A percentile compares a stretch with the other conserved stretches of the same genome.
Conservation (phyloP, 306 rosid species). For the Bauhinia variegata region DNA sequence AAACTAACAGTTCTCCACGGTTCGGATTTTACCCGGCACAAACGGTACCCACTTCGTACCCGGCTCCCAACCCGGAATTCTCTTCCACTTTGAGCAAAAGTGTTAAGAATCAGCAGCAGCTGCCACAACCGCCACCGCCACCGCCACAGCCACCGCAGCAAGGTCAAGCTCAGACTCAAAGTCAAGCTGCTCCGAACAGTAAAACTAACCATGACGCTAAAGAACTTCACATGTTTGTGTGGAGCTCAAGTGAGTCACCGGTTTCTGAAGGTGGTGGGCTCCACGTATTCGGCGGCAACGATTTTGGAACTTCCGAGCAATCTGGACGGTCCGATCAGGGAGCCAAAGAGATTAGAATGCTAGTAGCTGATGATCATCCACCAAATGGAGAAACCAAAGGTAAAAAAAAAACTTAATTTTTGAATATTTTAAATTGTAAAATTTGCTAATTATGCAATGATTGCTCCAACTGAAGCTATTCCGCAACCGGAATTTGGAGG, state of each 20-base stretch:
- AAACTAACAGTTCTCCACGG: slow-evolving; percentile 45
- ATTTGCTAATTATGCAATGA: slow-evolving; percentile 4
- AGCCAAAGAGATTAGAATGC: slow-evolving; percentile 94
- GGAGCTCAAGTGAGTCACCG: slow-evolving; percentile 88
- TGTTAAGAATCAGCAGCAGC: slow-evolving; percentile 43
- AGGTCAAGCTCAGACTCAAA: slow-evolving; percentile 25
- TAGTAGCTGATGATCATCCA: slow-evolving; percentile 77
- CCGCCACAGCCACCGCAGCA: slow-evolving; percentile 26
- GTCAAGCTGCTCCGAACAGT: slow-evolving; percentile 2
- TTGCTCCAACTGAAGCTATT: slow-evolving; percentile 34
- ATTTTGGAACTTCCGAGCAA: slow-evolving; percentile 67
- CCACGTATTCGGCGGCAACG: slow-evolving; percentile 71
- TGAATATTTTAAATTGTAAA: no score
- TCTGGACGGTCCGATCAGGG: slow-evolving; percentile 91
- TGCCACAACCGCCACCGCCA: slow-evolving; percentile 38
- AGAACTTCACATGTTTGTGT: slow-evolving; percentile 93
- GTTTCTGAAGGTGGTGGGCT: slow-evolving; percentile 80
- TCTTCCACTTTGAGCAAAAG: slow-evolving; percentile 53
- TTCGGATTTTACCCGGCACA: slow-evolving; percentile 73
- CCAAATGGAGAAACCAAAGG: slow-evolving; percentile 80
- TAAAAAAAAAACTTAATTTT: slow-evolving; percentile 12
- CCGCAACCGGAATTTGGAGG: slow-evolving; percentile 52
- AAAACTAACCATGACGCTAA: slow-evolving; percentile 73
- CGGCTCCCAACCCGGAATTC: slow-evolving; percentile 91
- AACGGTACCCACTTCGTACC: slow-evolving; percentile 54